A percentile compares a stretch with the other conserved stretches of the same genome.
Conservation (phyloP, 108 stramenopile genomes). For the Pinguiococcus pyrenoidosus region DNA sequence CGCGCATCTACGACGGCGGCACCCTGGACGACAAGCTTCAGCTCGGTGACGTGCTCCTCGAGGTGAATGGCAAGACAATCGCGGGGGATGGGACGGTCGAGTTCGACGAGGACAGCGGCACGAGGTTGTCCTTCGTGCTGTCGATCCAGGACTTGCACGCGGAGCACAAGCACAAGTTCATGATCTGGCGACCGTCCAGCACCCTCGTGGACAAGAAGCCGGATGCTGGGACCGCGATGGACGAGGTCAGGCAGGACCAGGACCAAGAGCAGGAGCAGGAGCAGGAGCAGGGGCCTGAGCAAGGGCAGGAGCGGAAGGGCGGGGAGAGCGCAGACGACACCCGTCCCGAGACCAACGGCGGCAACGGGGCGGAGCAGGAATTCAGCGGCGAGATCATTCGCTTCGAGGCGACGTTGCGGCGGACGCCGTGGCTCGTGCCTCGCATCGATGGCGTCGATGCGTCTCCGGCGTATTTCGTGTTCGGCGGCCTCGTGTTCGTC, state of each 20-base stretch:
- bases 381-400: neutral
- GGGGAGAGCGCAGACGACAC: no score
- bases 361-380: slow-evolving; percentile 15
- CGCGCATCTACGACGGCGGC: neutral
- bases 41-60: slow-evolving; percentile 37
- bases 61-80: neutral
- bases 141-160: no score
- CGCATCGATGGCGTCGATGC: slow-evolving; percentile 33
- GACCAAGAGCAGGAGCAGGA: no score
- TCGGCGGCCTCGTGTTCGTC: slow-evolving; percentile 46
- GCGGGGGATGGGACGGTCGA: neutral
- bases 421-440: slow-evolving; percentile 31
- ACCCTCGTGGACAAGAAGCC: neutral
- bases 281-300: no score
- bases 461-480: slow-evolving; percentile 39
- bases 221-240: no score
- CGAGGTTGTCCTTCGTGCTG: neutral
- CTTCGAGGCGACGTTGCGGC: slow-evolving; percentile 5
- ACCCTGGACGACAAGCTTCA: slow-evolving; percentile 13
- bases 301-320: no score
- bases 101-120: neutral
- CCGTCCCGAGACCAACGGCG: neutral
- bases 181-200: neutral
- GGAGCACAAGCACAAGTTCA: no score
- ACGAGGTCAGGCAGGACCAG: no score